Evolutionary conservation across 768 basidiomycete species (phyloP).

Genomic region (Chiua virens): DNA sequence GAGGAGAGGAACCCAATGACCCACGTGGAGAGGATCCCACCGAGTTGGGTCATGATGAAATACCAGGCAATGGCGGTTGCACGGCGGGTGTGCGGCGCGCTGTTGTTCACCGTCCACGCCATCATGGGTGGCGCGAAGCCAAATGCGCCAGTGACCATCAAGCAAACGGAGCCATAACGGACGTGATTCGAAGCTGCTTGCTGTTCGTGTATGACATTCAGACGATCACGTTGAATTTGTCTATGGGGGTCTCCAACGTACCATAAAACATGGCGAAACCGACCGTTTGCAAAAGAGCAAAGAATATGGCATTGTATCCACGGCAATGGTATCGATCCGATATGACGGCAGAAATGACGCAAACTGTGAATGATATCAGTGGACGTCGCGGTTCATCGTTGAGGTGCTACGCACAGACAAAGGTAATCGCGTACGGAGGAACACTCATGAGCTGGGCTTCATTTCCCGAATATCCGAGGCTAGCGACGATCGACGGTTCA

Average conservation of each 20-base stretch:
- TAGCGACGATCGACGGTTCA: constrained; percentile 59
- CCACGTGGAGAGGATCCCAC: constrained; percentile 66
- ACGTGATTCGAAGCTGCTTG: constrained; percentile 33
- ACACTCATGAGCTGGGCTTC: constrained; percentile 64
- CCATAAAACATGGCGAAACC: constrained; percentile 4
- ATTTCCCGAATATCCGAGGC: constrained; percentile 55
- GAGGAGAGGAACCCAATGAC: constrained; percentile 52
- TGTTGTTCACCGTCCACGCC: constrained; percentile 64
- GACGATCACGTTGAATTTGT: too few species aligned
- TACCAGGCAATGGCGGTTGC: constrained; percentile 58
- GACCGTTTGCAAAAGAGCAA: constrained; percentile 42
- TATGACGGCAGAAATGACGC: constrained; percentile 41
- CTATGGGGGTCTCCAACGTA: neutral
- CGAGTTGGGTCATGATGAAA: constrained; percentile 54
- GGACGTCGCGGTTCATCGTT: neutral
- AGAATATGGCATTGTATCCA: constrained; percentile 47
- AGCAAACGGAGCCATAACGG: constrained; percentile 58
- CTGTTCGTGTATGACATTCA: constrained; percentile 4
- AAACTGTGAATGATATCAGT: constrained; percentile 26
- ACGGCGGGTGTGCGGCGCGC: constrained; percentile 52
- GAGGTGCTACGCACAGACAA: constrained; percentile 36
- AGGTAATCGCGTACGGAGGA: constrained; percentile 49
- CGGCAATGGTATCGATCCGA: constrained; percentile 56
- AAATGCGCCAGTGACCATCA: constrained; percentile 53
- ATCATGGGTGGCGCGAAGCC: constrained; percentile 48